phyloP scores from a whole-genome alignment of 1,284 basidiomycete genomes.

The Pseudozyma tsukubaensis region DNA sequence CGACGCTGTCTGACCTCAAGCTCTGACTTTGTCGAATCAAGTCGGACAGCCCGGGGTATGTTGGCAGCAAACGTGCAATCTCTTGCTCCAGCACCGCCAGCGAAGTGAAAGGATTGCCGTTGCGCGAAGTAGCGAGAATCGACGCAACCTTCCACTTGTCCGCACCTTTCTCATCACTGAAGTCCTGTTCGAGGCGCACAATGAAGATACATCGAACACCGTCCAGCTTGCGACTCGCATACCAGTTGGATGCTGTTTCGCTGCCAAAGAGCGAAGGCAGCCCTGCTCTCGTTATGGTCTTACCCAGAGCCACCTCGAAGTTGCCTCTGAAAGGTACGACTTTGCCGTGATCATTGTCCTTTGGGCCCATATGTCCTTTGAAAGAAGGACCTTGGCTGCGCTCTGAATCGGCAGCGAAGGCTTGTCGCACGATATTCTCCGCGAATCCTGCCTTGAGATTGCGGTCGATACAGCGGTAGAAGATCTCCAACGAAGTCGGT shows the following conservation, averaged over 20 bases:
- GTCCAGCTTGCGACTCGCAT: conserved; percentile 56
- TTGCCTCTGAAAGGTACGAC: conserved; percentile 12
- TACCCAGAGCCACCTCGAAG: conserved; percentile 51
- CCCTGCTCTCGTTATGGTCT: conserved; percentile 21
- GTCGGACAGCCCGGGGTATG: conserved; percentile 17
- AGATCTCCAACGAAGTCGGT: conserved; percentile 46
- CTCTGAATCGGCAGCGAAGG: conserved; percentile 10
- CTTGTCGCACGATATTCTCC: conserved; percentile 31
- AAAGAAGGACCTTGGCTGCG: not conserved
- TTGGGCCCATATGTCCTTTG: not conserved
- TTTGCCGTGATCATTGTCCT: not conserved
- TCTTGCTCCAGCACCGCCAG: conserved; percentile 36
- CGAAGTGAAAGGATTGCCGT: conserved; percentile 37
- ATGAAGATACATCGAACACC: conserved; percentile 55
- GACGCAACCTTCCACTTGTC: conserved; percentile 18
- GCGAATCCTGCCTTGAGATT: conserved; percentile 56
- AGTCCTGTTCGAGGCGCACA: conserved; percentile 22
- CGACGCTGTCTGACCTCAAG: not conserved
- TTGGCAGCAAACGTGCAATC: conserved; percentile 22
- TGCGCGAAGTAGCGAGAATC: conserved; percentile 47
- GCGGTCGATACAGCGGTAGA: conserved; percentile 57
- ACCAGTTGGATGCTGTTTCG: conserved; percentile 34
- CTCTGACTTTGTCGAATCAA: conserved; percentile 5
- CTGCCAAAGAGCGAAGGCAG: conserved; percentile 22
- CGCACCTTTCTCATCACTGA: not conserved